These are phyloP conservation scores for Lepiota venenata DNA, from an alignment of 768 basidiomycete genomes.

Conservation along the genomic window DNA sequence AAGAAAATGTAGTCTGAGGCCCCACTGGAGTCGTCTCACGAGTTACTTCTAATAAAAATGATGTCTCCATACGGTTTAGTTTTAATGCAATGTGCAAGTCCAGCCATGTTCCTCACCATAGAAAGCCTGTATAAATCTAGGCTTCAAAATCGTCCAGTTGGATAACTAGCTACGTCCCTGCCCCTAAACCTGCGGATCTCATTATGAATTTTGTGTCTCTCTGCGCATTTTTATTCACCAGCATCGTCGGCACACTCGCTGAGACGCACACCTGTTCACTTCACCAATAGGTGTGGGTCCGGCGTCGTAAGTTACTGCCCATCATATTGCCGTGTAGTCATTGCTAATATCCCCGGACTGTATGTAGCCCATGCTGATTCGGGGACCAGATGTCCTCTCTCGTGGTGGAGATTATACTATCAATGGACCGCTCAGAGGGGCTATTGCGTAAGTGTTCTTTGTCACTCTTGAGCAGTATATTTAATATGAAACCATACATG, in stretches of 20 bases:
- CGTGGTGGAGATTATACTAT: conserved; percentile 25
- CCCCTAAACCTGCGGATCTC: background rate
- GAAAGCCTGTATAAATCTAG: too few species aligned
- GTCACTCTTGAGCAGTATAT: background rate
- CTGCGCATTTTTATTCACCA: conserved; percentile 16
- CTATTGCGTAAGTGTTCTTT: conserved; percentile 29
- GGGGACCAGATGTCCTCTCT: conserved; percentile 25
- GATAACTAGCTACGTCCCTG: too few species aligned
- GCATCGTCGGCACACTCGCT: conserved; percentile 19
- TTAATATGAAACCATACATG: too few species aligned
- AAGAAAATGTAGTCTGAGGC: too few species aligned
- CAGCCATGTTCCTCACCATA: too few species aligned
- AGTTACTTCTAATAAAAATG: too few species aligned
- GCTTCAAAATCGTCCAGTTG: too few species aligned
- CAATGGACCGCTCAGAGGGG: conserved; percentile 26
- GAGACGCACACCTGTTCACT: conserved; percentile 34
- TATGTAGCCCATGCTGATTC: conserved; percentile 23
- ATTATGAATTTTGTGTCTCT: conserved; percentile 7
- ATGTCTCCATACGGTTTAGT: too few species aligned
- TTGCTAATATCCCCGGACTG: background rate
- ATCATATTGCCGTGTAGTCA: background rate
- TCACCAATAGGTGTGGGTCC: conserved; percentile 31
- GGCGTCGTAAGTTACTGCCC: conserved; percentile 24
- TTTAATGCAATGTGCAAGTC: too few species aligned
- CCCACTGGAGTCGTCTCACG: too few species aligned